Conservation (phyloP, 768 basidiomycete genomes). For the Leccinum boreale region DNA sequence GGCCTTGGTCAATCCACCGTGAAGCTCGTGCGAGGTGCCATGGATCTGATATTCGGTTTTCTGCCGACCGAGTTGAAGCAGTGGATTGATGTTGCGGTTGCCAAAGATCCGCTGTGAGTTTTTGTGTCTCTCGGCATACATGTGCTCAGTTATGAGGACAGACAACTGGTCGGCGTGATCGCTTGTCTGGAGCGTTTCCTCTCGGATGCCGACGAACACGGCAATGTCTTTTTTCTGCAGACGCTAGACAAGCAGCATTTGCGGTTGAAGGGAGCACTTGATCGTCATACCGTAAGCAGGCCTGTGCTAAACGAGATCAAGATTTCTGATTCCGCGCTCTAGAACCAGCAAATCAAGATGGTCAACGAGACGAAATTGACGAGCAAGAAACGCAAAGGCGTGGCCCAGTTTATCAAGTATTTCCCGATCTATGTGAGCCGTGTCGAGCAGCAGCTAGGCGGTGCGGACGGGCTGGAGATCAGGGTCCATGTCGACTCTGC, state of each 20-base stretch:
- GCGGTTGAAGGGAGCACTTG: conserved; percentile 70
- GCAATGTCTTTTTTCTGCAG: conserved; percentile 69
- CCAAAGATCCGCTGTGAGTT: conserved; percentile 69
- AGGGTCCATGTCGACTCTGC: conserved; percentile 73
- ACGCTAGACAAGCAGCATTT: conserved; percentile 81
- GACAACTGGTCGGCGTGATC: conserved; percentile 83
- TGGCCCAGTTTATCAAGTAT: conserved; percentile 87
- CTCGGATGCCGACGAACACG: conserved; percentile 73
- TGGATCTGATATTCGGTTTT: conserved; percentile 97
- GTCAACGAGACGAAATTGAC: conserved; percentile 91
- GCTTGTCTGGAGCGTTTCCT: conserved; percentile 75
- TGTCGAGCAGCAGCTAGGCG: conserved; percentile 80
- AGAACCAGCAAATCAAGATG: conserved; percentile 84
- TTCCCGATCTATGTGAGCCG: conserved; percentile 86
- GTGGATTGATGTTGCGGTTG: conserved; percentile 80
- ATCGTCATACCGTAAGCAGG: conserved; percentile 64
- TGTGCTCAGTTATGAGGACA: conserved; percentile 30
- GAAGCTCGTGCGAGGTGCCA: conserved; percentile 81
- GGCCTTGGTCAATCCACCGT: conserved; percentile 64
- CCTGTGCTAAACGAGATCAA: neutral
- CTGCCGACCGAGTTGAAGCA: conserved; percentile 75
- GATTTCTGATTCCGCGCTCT: conserved; percentile 1
- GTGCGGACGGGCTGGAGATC: conserved; percentile 73
- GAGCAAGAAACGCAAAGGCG: conserved; percentile 89
- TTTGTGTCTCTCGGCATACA: neutral